Percentiles rank a stretch among this genome's conserved stretches.
phyloP scores from a whole-genome alignment of 2,329 filamentous ascomycete species.

The Ustilaginoidea virens region DNA sequence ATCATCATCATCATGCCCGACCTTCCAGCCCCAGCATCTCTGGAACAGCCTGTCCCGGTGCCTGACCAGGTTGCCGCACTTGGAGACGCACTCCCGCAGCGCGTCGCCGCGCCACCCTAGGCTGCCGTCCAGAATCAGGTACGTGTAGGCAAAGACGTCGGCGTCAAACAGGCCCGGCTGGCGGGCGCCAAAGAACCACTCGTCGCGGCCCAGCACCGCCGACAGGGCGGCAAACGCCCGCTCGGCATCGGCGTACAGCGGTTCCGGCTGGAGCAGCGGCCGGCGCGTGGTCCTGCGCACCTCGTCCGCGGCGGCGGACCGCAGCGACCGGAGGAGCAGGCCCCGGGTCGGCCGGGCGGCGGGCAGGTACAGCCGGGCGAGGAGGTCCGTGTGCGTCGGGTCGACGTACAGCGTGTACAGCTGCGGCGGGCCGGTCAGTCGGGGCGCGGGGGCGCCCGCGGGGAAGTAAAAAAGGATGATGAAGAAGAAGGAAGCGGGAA shows the following conservation, averaged over 20 bases:
- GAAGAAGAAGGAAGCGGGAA: too few species aligned
- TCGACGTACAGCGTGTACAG: conserved; percentile 73
- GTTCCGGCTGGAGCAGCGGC: conserved; percentile 14
- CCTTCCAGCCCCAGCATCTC: conserved; percentile 12
- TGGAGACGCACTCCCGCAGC: conserved; percentile 39
- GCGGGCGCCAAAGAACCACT: conserved; percentile 34
- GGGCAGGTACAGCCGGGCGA: conserved; percentile 60
- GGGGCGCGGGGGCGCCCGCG: too few species aligned
- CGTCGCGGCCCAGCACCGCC: conserved; percentile 20
- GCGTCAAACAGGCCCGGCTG: conserved; percentile 71
- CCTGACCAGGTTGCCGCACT: conserved; percentile 44
- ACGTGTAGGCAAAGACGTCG: conserved; percentile 76
- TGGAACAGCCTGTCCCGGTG: conserved; percentile 22
- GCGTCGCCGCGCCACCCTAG: conserved; percentile 49
- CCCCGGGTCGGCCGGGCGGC: conserved; percentile 44
- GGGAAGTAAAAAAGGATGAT: too few species aligned
- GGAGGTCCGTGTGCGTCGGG: conserved; percentile 50
- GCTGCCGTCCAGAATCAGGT: conserved; percentile 54
- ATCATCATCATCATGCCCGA: neutral
- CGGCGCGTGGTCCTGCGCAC: conserved; percentile 47
- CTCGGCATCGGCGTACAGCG: conserved; percentile 27
- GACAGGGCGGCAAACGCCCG: conserved; percentile 32
- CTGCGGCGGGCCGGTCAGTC: conserved; percentile 21
- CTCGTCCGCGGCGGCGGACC: conserved; percentile 57
- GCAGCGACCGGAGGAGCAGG: conserved; percentile 50